These are phyloP conservation scores for Triangularia verruculosa DNA, from an alignment of 2,329 filamentous ascomycete genomes.

Conservation along the genomic window DNA sequence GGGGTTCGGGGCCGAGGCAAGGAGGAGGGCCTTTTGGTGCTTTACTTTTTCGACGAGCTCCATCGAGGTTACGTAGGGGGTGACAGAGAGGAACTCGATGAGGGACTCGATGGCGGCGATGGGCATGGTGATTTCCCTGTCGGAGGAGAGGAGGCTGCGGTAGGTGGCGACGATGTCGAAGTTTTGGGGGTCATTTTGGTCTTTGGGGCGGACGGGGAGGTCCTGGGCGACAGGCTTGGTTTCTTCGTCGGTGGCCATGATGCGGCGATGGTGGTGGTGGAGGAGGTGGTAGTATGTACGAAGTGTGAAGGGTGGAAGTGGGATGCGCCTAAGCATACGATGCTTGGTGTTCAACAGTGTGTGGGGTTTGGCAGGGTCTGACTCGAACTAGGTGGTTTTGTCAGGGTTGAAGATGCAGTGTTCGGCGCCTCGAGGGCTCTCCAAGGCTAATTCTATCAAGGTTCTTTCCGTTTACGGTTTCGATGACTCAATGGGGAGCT, in stretches of 20 bases:
- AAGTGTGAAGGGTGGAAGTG: slow-evolving; percentile 21
- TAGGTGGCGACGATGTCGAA: slow-evolving; percentile 56
- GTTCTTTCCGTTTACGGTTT: background rate
- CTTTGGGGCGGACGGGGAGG: background rate
- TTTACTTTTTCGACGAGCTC: slow-evolving; percentile 88
- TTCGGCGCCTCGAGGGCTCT: background rate
- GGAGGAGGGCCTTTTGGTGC: slow-evolving; percentile 72
- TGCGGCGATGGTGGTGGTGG: slow-evolving; percentile 9
- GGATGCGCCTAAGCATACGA: slow-evolving; percentile 23
- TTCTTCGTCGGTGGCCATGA: slow-evolving; percentile 23
- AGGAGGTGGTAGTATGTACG: slow-evolving; percentile 14
- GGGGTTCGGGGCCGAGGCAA: slow-evolving; percentile 77
- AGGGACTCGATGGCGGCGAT: slow-evolving; percentile 65
- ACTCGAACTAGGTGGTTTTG: background rate
- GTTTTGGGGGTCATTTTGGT: slow-evolving; percentile 16
- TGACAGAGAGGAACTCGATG: slow-evolving; percentile 78
- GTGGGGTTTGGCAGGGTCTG: background rate
- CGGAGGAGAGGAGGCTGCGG: slow-evolving; percentile 53
- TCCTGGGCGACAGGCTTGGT: slow-evolving; percentile 8
- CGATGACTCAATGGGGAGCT: slow-evolving; percentile 1
- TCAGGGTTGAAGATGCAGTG: background rate
- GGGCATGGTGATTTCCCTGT: slow-evolving; percentile 89
- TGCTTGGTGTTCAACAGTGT: background rate
- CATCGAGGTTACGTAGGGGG: slow-evolving; percentile 80
- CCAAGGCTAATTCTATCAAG: slow-evolving; percentile 5